Evolutionary conservation across 2,329 filamentous ascomycete species (phyloP).

Genomic region (Zelopaecilomyces penicillatus): DNA sequence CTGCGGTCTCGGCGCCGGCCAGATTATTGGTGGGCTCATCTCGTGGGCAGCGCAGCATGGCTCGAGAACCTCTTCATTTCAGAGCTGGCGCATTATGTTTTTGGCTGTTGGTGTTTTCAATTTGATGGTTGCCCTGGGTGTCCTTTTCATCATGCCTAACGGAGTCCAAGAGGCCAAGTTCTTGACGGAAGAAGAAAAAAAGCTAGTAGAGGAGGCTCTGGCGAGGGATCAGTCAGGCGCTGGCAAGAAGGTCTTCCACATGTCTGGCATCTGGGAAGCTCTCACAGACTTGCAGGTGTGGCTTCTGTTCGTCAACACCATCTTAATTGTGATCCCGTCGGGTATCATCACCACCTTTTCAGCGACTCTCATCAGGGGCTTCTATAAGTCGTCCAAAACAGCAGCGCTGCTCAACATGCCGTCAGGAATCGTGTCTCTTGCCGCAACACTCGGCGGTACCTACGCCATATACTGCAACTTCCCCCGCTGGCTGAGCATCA

Average conservation of each 20-base stretch:
- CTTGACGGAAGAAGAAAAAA: slow-evolving; percentile 14
- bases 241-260: slow-evolving; percentile 32
- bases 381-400: slow-evolving; percentile 23
- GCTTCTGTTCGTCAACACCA: slow-evolving; percentile 24
- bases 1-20: slow-evolving; percentile 18
- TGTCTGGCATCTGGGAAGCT: slow-evolving; percentile 32
- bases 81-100: slow-evolving; percentile 45
- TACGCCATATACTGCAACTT: slow-evolving; percentile 18
- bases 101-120: slow-evolving; percentile 40
- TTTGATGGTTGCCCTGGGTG: slow-evolving; percentile 33
- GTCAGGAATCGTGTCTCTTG: slow-evolving; percentile 12
- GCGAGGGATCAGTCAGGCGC: slow-evolving; percentile 35
- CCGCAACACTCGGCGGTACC: slow-evolving; percentile 15
- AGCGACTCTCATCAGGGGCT: slow-evolving; percentile 25
- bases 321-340: slow-evolving; percentile 18
- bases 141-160: slow-evolving; percentile 38
- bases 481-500: slow-evolving; percentile 20
- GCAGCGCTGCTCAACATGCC: slow-evolving; percentile 40
- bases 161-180: slow-evolving; percentile 12
- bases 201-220: slow-evolving; percentile 51
- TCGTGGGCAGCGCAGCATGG: slow-evolving; percentile 47
- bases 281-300: slow-evolving; percentile 33
- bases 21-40: slow-evolving; percentile 35
- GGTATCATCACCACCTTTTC: slow-evolving; percentile 26
- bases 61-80: slow-evolving; percentile 17